Evolutionary conservation across 192 early-diverging fungal species (phyloP).

Genomic region (Diversispora epigaea): DNA sequence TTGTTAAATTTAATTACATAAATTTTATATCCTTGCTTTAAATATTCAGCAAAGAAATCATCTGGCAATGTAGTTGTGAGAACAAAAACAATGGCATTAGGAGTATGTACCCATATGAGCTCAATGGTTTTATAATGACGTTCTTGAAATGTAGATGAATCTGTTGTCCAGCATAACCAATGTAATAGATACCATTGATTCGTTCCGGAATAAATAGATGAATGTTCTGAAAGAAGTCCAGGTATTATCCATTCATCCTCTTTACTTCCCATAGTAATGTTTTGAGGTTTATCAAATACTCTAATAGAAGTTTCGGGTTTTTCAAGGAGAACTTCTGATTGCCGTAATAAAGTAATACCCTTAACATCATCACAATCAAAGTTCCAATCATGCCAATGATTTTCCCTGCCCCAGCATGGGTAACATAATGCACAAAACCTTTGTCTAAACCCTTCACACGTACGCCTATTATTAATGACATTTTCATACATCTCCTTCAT

Average conservation of each 20-base stretch:
- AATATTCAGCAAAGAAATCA: constrained; percentile 54
- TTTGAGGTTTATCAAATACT: constrained; percentile 10
- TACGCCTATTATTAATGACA: constrained; percentile 39
- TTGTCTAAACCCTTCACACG: constrained; percentile 56
- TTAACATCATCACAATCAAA: constrained; percentile 54
- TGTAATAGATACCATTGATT: constrained; percentile 58
- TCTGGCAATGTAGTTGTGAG: constrained; percentile 49
- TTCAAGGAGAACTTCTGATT: not conserved
- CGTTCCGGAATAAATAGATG: constrained; percentile 54
- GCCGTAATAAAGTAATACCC: constrained; percentile 48
- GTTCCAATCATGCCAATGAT: constrained; percentile 57
- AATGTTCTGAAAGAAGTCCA: constrained; percentile 46
- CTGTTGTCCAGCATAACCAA: constrained; percentile 61
- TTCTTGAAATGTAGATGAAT: constrained; percentile 50
- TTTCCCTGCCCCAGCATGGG: constrained; percentile 49
- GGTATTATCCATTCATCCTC: constrained; percentile 60
- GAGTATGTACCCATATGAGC: constrained; percentile 58
- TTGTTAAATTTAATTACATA: constrained; percentile 56
- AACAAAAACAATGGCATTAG: constrained; percentile 54
- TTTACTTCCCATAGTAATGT: constrained; percentile 20
- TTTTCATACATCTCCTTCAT: constrained; percentile 62
- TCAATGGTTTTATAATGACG: constrained; percentile 59
- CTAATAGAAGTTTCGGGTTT: not conserved
- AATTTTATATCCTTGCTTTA: constrained; percentile 52
- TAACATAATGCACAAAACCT: constrained; percentile 57